phyloP scores from a whole-genome alignment of 2,329 filamentous ascomycete species.

The Ceratocystis destructans region DNA sequence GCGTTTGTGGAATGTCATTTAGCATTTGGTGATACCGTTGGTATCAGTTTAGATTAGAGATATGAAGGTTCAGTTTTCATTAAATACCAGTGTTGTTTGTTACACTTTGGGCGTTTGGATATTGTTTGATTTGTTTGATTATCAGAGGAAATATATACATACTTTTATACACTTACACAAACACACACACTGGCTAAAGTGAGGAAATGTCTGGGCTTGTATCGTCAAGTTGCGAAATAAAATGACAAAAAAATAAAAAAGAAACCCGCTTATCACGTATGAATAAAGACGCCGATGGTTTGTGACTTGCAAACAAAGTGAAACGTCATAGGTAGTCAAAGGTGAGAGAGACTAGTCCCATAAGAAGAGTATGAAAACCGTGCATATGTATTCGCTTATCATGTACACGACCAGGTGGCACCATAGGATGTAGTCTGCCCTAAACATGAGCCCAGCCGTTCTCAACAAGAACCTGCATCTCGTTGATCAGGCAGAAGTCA shows the following conservation, averaged over 20 bases:
- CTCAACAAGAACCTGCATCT: slow-evolving; percentile 45
- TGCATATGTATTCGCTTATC: not conserved
- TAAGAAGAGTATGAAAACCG: not conserved
- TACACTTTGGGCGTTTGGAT: too few relatives aligned
- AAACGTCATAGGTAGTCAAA: not conserved
- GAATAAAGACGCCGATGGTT: not conserved
- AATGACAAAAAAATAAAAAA: not conserved
- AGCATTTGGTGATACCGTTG: too few relatives aligned
- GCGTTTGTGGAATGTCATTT: too few relatives aligned
- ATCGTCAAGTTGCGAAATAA: too few relatives aligned
- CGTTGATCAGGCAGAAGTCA: slow-evolving; percentile 42
- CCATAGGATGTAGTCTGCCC: not conserved
- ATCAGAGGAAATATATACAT: too few relatives aligned
- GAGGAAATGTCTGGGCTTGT: too few relatives aligned
- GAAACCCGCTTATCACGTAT: not conserved
- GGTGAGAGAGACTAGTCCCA: not conserved
- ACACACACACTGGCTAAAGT: too few relatives aligned
- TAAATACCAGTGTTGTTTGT: too few relatives aligned
- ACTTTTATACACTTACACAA: too few relatives aligned
- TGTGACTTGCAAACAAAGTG: not conserved
- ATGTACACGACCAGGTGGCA: not conserved
- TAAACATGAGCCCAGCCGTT: slow-evolving; percentile 47
- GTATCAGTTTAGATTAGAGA: too few relatives aligned
- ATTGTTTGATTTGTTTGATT: too few relatives aligned
- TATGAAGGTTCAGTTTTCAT: too few relatives aligned